Evolutionary conservation across 305 asterid species (phyloP).

Genomic region (Fraxinus xanthoxyloides): DNA sequence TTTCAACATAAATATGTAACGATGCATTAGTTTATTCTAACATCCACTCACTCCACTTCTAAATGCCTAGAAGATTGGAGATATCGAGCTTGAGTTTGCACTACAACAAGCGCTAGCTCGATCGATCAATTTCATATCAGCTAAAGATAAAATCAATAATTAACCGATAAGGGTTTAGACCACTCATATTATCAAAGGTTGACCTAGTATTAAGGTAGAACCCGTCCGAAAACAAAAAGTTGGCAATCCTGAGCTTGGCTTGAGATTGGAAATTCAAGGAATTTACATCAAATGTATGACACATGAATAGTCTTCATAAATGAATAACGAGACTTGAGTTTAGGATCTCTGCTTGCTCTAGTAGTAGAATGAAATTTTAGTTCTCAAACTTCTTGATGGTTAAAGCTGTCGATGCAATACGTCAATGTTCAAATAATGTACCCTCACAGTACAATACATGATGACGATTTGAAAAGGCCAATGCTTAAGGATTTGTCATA

Average conservation of each 20-base stretch:
- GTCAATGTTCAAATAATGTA: slow-evolving; percentile 5
- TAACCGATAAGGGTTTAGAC: not conserved
- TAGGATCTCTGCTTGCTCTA: not conserved
- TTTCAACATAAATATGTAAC: not conserved
- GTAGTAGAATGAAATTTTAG: not conserved
- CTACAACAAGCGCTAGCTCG: not conserved
- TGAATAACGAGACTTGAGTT: not conserved
- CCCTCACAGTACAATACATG: slow-evolving; percentile 12
- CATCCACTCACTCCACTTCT: not conserved
- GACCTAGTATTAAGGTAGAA: not conserved
- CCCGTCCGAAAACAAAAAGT: not conserved
- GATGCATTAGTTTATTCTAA: not conserved
- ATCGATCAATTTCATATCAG: not conserved
- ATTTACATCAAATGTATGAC: not conserved
- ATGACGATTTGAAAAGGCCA: slow-evolving; percentile 39
- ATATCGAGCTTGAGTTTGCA: not conserved
- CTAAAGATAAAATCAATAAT: not conserved
- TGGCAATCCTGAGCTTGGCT: not conserved
- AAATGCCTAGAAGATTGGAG: not conserved
- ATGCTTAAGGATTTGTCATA: slow-evolving; percentile 41
- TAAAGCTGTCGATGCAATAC: slow-evolving; percentile 19
- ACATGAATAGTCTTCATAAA: not conserved
- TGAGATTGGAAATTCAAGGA: not conserved
- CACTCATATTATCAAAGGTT: not conserved
- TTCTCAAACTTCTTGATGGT: not conserved